Conservation (phyloP, 1,284 basidiomycete genomes). For the Microbotryum scabiosae region DNA sequence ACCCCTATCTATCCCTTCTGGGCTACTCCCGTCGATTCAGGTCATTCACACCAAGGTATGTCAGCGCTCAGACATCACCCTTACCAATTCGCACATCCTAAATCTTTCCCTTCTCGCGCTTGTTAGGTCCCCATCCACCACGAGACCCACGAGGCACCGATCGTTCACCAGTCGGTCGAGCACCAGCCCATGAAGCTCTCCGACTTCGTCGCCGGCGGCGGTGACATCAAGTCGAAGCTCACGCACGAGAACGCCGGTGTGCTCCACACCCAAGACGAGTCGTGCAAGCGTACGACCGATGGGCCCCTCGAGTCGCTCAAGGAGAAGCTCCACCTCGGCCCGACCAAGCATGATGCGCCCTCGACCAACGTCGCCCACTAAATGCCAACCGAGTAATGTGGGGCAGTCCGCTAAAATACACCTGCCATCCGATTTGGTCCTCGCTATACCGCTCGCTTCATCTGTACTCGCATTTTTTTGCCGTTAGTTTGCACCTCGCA, state of each 20-base stretch:
- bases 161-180: slow-evolving; percentile 19
- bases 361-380: too few relatives aligned
- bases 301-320: slow-evolving; percentile 22
- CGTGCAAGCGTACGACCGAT: slow-evolving; percentile 19
- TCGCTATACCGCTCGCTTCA: too few relatives aligned
- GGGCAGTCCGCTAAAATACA: too few relatives aligned
- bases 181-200: slow-evolving; percentile 23
- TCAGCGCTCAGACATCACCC: too few relatives aligned
- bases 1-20: slow-evolving; percentile 14
- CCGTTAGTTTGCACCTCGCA: too few relatives aligned
- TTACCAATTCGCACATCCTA: neutral
- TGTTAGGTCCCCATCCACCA: slow-evolving; percentile 15
- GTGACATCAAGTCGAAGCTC: slow-evolving; percentile 25
- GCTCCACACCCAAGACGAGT: slow-evolving; percentile 7
- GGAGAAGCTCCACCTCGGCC: slow-evolving; percentile 10
- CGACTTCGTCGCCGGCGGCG: slow-evolving; percentile 23
- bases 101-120: neutral
- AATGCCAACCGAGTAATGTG: too few relatives aligned
- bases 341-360: neutral
- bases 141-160: slow-evolving; percentile 23
- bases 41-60: neutral
- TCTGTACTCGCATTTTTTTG: too few relatives aligned
- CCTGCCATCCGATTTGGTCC: too few relatives aligned
- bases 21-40: neutral
- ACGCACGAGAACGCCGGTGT: slow-evolving; percentile 16